A percentile compares a stretch with the other conserved stretches of the same genome.
These are phyloP conservation scores for Cercospora sojina DNA, from an alignment of 2,329 filamentous ascomycete species.

Conservation along the genomic window DNA sequence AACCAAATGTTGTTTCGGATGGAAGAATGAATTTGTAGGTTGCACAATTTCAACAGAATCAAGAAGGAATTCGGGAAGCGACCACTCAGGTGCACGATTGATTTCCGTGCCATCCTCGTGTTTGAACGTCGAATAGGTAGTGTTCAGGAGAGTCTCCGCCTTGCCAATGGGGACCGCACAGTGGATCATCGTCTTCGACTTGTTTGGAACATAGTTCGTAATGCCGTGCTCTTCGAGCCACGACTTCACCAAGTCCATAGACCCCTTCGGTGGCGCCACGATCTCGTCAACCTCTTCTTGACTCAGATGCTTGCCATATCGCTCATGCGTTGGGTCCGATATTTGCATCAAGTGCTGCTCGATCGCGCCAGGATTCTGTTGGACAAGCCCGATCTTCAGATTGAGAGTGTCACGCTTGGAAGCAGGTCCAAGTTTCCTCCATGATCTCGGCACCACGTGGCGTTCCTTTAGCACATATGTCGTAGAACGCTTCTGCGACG, in stretches of 20 bases:
- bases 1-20: constrained; percentile 3
- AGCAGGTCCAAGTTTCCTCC: constrained; percentile 51
- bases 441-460: constrained; percentile 53
- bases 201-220: constrained; percentile 45
- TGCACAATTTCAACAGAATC: constrained; percentile 59
- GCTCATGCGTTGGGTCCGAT: constrained; percentile 53
- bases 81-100: constrained; percentile 57
- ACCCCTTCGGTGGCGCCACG: constrained; percentile 54
- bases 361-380: constrained; percentile 55
- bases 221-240: constrained; percentile 58
- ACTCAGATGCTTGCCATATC: constrained; percentile 54
- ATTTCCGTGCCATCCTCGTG: constrained; percentile 53
- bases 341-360: constrained; percentile 57
- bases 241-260: constrained; percentile 53
- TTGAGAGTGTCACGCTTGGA: constrained; percentile 52
- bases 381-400: constrained; percentile 59
- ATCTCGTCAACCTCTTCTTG: constrained; percentile 54
- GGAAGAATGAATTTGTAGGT: constrained; percentile 61
- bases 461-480: constrained; percentile 57
- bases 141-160: constrained; percentile 56
- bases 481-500: constrained; percentile 31
- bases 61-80: constrained; percentile 57
- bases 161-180: constrained; percentile 52
- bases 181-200: constrained; percentile 59
- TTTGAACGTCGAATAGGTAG: constrained; percentile 53